These are phyloP conservation scores for Macrolepiota fuliginosa DNA, from an alignment of 768 basidiomycete genomes.

Conservation along the genomic window DNA sequence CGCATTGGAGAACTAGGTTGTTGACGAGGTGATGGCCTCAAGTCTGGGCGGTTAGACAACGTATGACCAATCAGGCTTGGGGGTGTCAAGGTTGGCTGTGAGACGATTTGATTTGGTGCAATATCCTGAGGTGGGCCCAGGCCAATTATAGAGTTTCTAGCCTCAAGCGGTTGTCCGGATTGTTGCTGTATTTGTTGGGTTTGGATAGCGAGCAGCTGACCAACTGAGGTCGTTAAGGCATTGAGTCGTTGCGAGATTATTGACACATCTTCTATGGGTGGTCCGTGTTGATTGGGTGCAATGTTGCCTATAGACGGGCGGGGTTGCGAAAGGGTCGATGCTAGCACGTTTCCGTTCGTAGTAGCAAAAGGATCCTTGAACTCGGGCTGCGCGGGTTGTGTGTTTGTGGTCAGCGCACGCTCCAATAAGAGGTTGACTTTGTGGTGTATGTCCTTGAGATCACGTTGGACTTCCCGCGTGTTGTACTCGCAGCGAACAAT, in stretches of 20 bases:
- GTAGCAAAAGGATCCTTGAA: constrained; percentile 82
- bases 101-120: constrained; percentile 43
- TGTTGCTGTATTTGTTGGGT: constrained; percentile 69
- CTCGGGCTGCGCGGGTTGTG: constrained; percentile 50
- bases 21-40: constrained; percentile 56
- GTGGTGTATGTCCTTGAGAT: constrained; percentile 69
- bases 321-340: constrained; percentile 26
- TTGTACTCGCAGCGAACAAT: constrained; percentile 68
- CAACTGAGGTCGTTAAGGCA: constrained; percentile 80
- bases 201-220: constrained; percentile 78
- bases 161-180: constrained; percentile 33
- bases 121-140: constrained; percentile 45
- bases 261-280: constrained; percentile 65
- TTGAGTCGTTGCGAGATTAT: constrained; percentile 78
- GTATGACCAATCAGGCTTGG: constrained; percentile 53
- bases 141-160: constrained; percentile 39
- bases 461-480: constrained; percentile 69
- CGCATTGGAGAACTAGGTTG: constrained; percentile 67
- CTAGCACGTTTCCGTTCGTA: constrained; percentile 20
- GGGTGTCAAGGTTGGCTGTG: constrained; percentile 37
- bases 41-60: constrained; percentile 62
- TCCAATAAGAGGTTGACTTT: constrained; percentile 80
- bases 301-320: constrained; percentile 69
- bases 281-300: constrained; percentile 65
- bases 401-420: constrained; percentile 44